Evolutionary conservation across 164 flowering plant genomes (phyloP).

Genomic region (Annona cherimola): DNA sequence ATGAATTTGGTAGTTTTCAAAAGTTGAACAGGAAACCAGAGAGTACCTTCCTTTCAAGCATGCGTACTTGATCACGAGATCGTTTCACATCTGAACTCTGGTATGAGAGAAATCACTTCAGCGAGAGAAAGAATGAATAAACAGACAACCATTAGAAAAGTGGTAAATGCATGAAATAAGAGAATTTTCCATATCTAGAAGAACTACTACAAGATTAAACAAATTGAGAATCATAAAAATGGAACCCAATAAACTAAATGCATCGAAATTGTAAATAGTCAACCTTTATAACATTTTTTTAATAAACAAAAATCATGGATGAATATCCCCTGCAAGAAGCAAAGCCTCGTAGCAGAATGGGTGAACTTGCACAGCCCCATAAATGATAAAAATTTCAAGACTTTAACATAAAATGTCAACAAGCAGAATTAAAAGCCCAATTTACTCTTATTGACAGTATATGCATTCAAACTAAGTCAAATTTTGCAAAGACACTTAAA

Average conservation of each 20-base stretch:
- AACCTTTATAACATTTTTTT: not conserved
- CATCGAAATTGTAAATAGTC: not conserved
- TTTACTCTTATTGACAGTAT: too few species aligned
- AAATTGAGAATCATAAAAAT: not conserved
- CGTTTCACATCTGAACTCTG: slow-evolving; percentile 63
- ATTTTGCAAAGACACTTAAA: too few species aligned
- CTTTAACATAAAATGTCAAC: not conserved
- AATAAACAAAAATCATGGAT: not conserved
- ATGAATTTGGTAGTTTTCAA: not conserved
- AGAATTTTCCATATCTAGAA: not conserved
- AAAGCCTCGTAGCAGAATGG: not conserved
- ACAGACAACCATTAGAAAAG: not conserved
- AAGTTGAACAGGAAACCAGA: not conserved
- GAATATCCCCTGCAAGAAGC: not conserved
- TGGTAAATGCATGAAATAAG: not conserved
- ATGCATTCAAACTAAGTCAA: too few species aligned
- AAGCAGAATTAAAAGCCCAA: too few species aligned
- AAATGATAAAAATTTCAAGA: not conserved
- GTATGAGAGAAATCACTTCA: not conserved
- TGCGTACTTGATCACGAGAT: slow-evolving; percentile 60
- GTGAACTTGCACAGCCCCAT: not conserved
- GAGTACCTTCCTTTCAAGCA: slow-evolving; percentile 69
- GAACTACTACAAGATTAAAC: not conserved
- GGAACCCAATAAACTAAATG: not conserved
- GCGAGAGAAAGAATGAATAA: not conserved